phyloP scores from a whole-genome alignment of 305 asterid genomes.

The Coffea humblotiana region DNA sequence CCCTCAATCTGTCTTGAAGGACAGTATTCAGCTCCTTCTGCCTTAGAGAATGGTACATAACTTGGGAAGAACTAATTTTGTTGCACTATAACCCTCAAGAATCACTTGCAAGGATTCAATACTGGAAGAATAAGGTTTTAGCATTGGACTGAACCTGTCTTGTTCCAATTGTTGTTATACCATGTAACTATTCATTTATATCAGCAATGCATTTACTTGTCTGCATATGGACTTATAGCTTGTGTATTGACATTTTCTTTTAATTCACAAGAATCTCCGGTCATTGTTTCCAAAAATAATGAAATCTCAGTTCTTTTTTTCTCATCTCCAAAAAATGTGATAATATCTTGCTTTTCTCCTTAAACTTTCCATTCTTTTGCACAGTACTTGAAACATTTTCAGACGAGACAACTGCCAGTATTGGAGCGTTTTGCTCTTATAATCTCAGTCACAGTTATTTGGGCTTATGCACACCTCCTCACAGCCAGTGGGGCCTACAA shows the following conservation, averaged over 20 bases:
- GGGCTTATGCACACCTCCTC: conserved; percentile 97
- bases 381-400: conserved; percentile 89
- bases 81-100: no score
- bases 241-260: not conserved
- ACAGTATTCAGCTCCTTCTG: no score
- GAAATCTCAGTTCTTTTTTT: no score
- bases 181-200: not conserved
- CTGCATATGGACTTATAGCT: not conserved
- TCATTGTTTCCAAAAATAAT: not conserved
- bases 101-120: not conserved
- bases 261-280: not conserved
- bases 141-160: not conserved
- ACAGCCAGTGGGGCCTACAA: conserved; percentile 96
- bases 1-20: no score
- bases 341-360: not conserved
- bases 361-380: not conserved
- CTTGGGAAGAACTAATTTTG: not conserved
- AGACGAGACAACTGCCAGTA: conserved; percentile 63
- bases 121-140: not conserved
- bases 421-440: conserved; percentile 86
- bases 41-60: no score
- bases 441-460: conserved; percentile 68
- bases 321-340: not conserved
- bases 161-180: not conserved
- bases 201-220: not conserved